phyloP scores from a whole-genome alignment of 768 basidiomycete genomes.

The Tylopilus balloui region DNA sequence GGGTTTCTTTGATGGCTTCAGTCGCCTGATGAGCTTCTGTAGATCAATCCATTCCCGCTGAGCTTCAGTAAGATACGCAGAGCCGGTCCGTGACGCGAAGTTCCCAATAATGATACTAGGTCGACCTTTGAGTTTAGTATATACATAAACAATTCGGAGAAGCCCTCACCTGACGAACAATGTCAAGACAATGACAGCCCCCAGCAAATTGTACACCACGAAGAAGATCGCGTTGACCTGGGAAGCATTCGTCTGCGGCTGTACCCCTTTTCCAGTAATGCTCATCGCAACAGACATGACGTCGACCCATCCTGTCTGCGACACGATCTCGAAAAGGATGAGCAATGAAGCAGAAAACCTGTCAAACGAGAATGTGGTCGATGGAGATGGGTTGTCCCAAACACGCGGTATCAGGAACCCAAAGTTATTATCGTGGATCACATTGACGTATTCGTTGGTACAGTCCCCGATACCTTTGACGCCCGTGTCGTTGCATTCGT shows the following conservation, averaged over 20 bases:
- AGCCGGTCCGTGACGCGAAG: conserved; percentile 82
- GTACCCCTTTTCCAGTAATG: conserved; percentile 62
- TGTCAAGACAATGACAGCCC: conserved; percentile 84
- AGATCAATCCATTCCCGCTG: conserved; percentile 95
- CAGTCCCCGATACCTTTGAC: conserved; percentile 59
- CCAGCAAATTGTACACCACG: conserved; percentile 85
- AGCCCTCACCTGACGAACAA: conserved; percentile 77
- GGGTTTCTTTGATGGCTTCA: conserved; percentile 82
- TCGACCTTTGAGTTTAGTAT: conserved; percentile 11
- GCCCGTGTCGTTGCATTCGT: conserved; percentile 70
- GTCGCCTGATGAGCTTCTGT: conserved; percentile 83
- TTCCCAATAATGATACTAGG: conserved; percentile 91
- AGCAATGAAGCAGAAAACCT: conserved; percentile 75
- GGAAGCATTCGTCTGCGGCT: conserved; percentile 68
- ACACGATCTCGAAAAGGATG: conserved; percentile 96
- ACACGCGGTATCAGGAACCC: conserved; percentile 77
- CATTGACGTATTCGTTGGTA: conserved; percentile 66
- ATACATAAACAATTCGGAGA: background rate
- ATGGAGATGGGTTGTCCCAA: conserved; percentile 82
- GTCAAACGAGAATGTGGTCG: conserved; percentile 89
- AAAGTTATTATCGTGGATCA: conserved; percentile 55
- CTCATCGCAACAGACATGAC: conserved; percentile 79
- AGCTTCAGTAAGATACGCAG: conserved; percentile 77
- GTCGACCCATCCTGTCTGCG: conserved; percentile 93
- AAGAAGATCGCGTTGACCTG: conserved; percentile 89